Evolutionary conservation across 495 filamentous ascomycete species (phyloP).

Genomic region (Venustampulla echinocandica): DNA sequence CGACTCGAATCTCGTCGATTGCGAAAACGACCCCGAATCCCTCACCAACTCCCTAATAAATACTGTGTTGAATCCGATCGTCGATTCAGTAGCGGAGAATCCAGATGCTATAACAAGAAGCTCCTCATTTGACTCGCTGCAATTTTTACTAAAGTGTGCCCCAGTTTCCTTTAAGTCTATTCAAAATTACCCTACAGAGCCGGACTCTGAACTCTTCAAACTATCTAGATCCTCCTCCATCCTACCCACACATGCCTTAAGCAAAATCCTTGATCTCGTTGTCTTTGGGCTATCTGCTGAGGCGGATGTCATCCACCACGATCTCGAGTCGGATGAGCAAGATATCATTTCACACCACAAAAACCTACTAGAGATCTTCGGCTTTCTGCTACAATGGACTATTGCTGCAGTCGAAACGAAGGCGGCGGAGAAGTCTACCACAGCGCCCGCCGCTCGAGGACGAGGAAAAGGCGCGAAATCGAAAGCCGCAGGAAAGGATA

Average conservation of each 20-base stretch:
- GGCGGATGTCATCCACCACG: conserved; percentile 74
- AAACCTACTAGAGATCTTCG: conserved; percentile 85
- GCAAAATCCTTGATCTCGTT: conserved; percentile 88
- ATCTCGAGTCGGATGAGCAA: conserved; percentile 86
- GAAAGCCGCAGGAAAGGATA: conserved; percentile 61
- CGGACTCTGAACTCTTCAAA: conserved; percentile 47
- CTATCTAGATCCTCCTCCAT: conserved; percentile 70
- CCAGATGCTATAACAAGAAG: conserved; percentile 76
- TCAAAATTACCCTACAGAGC: conserved; percentile 26
- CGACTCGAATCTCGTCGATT: conserved; percentile 73
- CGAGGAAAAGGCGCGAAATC: conserved; percentile 69
- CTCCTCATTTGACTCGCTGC: conserved; percentile 79
- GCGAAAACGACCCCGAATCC: conserved; percentile 83
- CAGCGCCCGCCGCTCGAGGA: conserved; percentile 59
- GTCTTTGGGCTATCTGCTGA: conserved; percentile 91
- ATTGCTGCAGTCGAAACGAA: conserved; percentile 88
- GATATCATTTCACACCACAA: conserved; percentile 81
- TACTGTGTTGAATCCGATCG: conserved; percentile 78
- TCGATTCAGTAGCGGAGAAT: conserved; percentile 86
- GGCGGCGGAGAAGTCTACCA: conserved; percentile 77
- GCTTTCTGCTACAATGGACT: conserved; percentile 90
- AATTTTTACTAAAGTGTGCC: conserved; percentile 94
- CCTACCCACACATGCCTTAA: conserved; percentile 70
- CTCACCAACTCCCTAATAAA: conserved; percentile 73
- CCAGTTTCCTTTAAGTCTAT: conserved; percentile 46